A percentile compares a stretch with the other conserved stretches of the same genome.
Conservation (phyloP, 208 protist species). For the Acanthamoeba castellanii region DNA sequence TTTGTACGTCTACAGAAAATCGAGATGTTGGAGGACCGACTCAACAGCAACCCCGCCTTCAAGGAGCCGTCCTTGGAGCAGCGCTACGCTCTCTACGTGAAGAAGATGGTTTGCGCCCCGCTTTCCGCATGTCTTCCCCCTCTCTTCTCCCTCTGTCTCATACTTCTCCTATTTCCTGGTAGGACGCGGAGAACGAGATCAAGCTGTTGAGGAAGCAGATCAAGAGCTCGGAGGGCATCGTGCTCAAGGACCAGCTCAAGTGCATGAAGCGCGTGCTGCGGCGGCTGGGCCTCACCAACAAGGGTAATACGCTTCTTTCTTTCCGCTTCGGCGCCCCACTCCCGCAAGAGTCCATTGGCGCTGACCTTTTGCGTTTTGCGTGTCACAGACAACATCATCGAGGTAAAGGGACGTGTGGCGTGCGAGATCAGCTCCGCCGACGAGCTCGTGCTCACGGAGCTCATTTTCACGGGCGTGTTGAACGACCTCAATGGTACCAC, state of each 20-base stretch:
- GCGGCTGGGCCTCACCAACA: slow-evolving; percentile 91
- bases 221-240: slow-evolving; percentile 74
- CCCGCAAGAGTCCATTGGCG: not conserved
- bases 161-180: not conserved
- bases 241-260: slow-evolving; percentile 95
- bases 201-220: slow-evolving; percentile 84
- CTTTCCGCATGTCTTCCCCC: not conserved
- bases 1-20: slow-evolving; percentile 86
- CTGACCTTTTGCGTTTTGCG: not conserved
- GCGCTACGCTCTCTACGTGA: not conserved
- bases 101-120: slow-evolving; percentile 40
- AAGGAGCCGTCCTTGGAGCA: slow-evolving; percentile 82
- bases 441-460: slow-evolving; percentile 98
- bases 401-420: slow-evolving; percentile 97
- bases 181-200: slow-evolving; percentile 92
- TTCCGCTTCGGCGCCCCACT: not conserved
- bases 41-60: slow-evolving; percentile 89
- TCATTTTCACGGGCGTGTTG: slow-evolving; percentile 98
- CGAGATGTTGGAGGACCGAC: slow-evolving; percentile 91
- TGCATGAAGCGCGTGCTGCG: slow-evolving; percentile 97
- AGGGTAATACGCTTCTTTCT: slow-evolving; percentile 28
- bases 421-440: slow-evolving; percentile 98
- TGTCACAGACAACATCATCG: slow-evolving; percentile 95
- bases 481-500: slow-evolving; percentile 91
- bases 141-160: not conserved